A percentile compares a stretch with the other conserved stretches of the same genome.
These are phyloP conservation scores for Ophiostoma australiae DNA, from an alignment of 2,329 filamentous ascomycete species.

Conservation along the genomic window DNA sequence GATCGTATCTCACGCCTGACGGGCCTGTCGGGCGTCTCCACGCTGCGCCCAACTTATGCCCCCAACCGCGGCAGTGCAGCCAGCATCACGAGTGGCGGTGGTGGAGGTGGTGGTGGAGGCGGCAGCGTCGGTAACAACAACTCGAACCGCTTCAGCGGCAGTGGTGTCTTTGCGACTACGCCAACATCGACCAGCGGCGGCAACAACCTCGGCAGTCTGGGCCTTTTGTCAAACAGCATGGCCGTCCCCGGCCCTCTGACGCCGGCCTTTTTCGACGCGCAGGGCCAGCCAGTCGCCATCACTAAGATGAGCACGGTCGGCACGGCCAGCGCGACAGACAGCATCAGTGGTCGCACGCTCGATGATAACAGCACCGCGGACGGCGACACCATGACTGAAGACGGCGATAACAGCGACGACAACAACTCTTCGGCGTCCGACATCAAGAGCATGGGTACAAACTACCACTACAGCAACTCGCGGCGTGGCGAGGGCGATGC, in stretches of 20 bases:
- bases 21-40: slow-evolving; percentile 81
- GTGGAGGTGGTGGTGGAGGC: slow-evolving; percentile 24
- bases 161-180: slow-evolving; percentile 36
- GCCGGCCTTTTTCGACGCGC: slow-evolving; percentile 75
- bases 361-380: slow-evolving; percentile 46
- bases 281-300: slow-evolving; percentile 60
- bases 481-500: slow-evolving; percentile 25
- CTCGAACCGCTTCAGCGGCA: slow-evolving; percentile 16
- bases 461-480: slow-evolving; percentile 46
- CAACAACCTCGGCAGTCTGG: slow-evolving; percentile 26
- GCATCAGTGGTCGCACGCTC: slow-evolving; percentile 33
- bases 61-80: slow-evolving; percentile 28
- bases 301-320: slow-evolving; percentile 88
- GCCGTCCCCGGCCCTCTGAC: slow-evolving; percentile 38
- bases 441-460: slow-evolving; percentile 64
- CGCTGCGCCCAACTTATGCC: slow-evolving; percentile 50
- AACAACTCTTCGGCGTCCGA: slow-evolving; percentile 55
- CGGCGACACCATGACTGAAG: slow-evolving; percentile 46
- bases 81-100: slow-evolving; percentile 29
- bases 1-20: slow-evolving; percentile 93
- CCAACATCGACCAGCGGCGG: slow-evolving; percentile 42
- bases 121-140: neutral
- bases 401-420: slow-evolving; percentile 42
- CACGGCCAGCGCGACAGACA: slow-evolving; percentile 66
- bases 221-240: slow-evolving; percentile 15